Base-by-base conservation (phyloP, 352 stramenopile species). In the Elongisporangium anandrum region DNA sequence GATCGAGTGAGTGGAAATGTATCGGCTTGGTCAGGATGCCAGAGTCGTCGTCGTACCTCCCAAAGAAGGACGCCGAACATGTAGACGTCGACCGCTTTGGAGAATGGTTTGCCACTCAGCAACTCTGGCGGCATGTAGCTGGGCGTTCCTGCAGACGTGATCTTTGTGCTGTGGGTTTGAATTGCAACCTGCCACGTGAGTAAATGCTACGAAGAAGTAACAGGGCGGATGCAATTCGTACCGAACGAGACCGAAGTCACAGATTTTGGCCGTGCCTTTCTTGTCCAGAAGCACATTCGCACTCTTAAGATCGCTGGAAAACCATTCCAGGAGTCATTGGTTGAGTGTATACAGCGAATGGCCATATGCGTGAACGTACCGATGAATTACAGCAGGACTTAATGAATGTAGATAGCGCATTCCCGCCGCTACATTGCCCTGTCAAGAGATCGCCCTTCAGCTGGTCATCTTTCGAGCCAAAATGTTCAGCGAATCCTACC, bases 61-160 rank as follows among this genome's bases (percentile, higher is more conserved):
- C 90, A 97, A 7, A 98, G 61, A 21, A 98, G 68, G 50, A 98
- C 76, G 15, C 89, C 92, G 70, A 96, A 97, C 68, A 96, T 96
- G 70, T 94, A 98, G 19, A 97, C 88, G 61, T 98, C 91, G 34
- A 98, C 89, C 0, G 73, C 77, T 60, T 95, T 97, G 23, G 82
- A 95, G 60, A 97, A 98, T 0, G 86, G 70, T 7, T 78, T 79
- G 10, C 83, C 79, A 21, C 65, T 79, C 19, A 98, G 69, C 2
- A 98, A 75, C 66, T 98, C 90, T 12, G 86, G 84, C 12, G 85
- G 81, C 87, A 95, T 96, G 68, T 96, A 96, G 34, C 80, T 81
- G 2, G 91, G 89, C n/a, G 93, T 98, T 7, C 92, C 90, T 16
- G 89, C 91, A n/a, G 70, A 70, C 29, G 77, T 84, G 39, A 85